Evolutionary conservation across 164 flowering plant genomes (phyloP), one percentile per base, ranked within the genome.

Genomic region (Kalanchoe fedtschenkoi): DNA sequence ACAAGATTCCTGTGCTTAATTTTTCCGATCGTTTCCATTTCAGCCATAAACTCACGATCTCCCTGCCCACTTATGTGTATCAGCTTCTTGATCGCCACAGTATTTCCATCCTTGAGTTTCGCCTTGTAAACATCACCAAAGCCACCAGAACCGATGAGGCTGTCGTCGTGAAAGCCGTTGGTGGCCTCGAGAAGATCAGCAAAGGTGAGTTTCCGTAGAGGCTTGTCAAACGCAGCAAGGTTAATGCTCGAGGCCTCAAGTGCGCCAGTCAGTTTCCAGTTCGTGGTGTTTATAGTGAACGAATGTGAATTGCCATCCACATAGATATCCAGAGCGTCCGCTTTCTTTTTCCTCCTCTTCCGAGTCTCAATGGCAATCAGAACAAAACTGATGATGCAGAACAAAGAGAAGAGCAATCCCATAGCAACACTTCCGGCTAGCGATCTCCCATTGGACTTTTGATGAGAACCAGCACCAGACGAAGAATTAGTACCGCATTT

Each of bases 41-140:
- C 99, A 5, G 97, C 96, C 1, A 88, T 91, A 90, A 95, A 95
- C 62, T 95, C 99, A 3, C 97, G 73, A 56, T 95, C 97, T 0
- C 99, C 99, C 63, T 91, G 97, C 3, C 97, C 96, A 32, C 96
- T 91, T 1, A 89, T 65, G 38, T 95, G 96, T 37, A 86, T 91
- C 51, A 95, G 80, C 62, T 91, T 91, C 84, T 95, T 95, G 68
- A 95, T 87, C 1, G 99, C 99, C 0, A 91, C 97, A 24, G 79
- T 71, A 43, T 77, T 84, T 15, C 95, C 96, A 46, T 95, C 97
- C 69, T 86, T 91, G 69, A 95, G 75, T 46, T 81, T 79, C 0
- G 96, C 99, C 68, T 77, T 84, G 83, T 95, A 95, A 11, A 95
- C 99, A 62, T 91, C 99, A 2, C 99, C 99, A 68, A 91, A 95